These are phyloP conservation scores for Verbena officinalis DNA, from an alignment of 257 asterid species.

Conservation along the genomic window DNA sequence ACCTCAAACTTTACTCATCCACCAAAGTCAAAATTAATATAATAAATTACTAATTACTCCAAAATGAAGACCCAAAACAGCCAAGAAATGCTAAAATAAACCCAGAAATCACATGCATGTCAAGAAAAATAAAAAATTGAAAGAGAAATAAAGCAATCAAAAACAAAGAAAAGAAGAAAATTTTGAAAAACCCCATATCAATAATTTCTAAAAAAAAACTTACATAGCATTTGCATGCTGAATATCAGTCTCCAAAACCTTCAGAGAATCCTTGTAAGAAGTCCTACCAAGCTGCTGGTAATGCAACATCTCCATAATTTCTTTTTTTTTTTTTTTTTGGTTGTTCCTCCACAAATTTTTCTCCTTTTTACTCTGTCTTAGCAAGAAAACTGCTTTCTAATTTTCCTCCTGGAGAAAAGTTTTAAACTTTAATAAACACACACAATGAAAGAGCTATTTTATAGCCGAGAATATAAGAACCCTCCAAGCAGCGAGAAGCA, in stretches of 20 bases:
- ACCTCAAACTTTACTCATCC: slow-evolving; percentile 22
- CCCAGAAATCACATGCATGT: slow-evolving; percentile 24
- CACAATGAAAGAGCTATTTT: slow-evolving; percentile 28
- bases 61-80: slow-evolving; percentile 15
- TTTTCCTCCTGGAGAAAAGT: slow-evolving; percentile 25
- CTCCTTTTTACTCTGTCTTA: slow-evolving; percentile 18
- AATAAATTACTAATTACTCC: slow-evolving; percentile 7
- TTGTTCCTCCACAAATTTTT: not conserved
- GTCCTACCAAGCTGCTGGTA: slow-evolving; percentile 66
- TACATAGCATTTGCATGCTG: slow-evolving; percentile 86
- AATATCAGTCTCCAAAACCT: slow-evolving; percentile 77
- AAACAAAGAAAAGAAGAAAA: not conserved
- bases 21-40: slow-evolving; percentile 17
- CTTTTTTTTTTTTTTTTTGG: not conserved
- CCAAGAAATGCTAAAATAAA: slow-evolving; percentile 17
- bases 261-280: slow-evolving; percentile 68
- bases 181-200: slow-evolving; percentile 22
- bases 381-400: slow-evolving; percentile 30
- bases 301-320: slow-evolving; percentile 67
- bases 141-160: not conserved
- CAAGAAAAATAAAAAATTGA: not conserved
- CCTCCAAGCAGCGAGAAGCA: slow-evolving; percentile 41
- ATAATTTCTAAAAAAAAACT: slow-evolving; percentile 30
- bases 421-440: too few species aligned
- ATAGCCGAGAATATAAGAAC: slow-evolving; percentile 27